Conservation (phyloP, 2,329 filamentous ascomycete species). For the Pseudogymnoascus sp. region DNA sequence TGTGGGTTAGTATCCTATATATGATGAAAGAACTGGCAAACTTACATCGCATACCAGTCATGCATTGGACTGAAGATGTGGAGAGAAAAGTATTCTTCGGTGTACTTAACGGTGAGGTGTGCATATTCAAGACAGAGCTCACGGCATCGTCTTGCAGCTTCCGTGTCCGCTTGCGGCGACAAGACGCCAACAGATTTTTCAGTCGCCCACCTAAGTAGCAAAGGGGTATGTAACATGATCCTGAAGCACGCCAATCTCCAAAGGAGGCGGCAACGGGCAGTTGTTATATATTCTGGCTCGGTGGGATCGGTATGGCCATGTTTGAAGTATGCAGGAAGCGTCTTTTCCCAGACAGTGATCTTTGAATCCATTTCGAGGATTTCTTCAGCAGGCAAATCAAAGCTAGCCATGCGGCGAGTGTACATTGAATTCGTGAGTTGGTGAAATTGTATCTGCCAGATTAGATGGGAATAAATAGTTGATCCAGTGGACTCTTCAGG, state of each 20-base stretch:
- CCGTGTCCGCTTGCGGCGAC: neutral
- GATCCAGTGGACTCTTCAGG: conserved; percentile 13
- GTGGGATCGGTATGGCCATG: conserved; percentile 11
- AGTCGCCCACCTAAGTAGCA: conserved; percentile 6
- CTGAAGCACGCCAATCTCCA: conserved; percentile 3
- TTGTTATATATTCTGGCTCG: conserved; percentile 14
- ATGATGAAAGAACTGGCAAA: neutral
- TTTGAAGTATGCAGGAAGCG: conserved; percentile 23
- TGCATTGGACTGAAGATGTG: conserved; percentile 24
- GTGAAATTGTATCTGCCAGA: conserved; percentile 6
- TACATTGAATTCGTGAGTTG: conserved; percentile 14
- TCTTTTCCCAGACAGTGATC: conserved; percentile 24
- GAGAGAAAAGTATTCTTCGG: conserved; percentile 25
- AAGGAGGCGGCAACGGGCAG: neutral
- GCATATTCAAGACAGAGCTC: conserved; percentile 28
- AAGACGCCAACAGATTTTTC: neutral
- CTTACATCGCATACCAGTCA: conserved; percentile 25
- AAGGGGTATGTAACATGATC: neutral
- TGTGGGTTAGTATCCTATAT: neutral
- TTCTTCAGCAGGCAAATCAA: conserved; percentile 20
- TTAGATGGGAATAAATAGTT: conserved; percentile 2
- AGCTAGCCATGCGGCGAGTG: conserved; percentile 18
- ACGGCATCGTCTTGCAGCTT: conserved; percentile 14
- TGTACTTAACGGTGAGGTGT: conserved; percentile 24
- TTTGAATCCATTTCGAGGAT: conserved; percentile 27